These are phyloP conservation scores for Bruguiera hainesii DNA, from an alignment of 441 rosid species.

Conservation along the genomic window DNA sequence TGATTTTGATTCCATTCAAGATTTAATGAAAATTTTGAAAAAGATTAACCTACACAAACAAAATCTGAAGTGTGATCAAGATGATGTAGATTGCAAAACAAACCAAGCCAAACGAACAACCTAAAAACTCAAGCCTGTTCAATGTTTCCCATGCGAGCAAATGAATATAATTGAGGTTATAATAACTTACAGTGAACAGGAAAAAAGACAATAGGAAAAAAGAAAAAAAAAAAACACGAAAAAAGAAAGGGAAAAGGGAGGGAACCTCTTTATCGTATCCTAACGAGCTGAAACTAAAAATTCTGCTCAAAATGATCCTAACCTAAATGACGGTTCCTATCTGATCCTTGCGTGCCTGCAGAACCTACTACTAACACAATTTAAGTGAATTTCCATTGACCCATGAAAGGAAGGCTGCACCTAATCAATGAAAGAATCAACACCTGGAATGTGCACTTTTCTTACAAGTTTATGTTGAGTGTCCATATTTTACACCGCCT, in stretches of 20 bases:
- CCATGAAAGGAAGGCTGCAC: constrained; percentile 14
- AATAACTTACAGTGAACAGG: constrained; percentile 17
- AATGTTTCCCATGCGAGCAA: constrained; percentile 4
- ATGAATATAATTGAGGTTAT: constrained; percentile 17
- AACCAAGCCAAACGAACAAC: too few relatives aligned
- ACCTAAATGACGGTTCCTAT: constrained; percentile 26
- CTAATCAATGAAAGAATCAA: constrained; percentile 46
- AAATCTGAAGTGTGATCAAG: constrained; percentile 1
- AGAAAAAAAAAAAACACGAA: not conserved
- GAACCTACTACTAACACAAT: constrained; percentile 21
- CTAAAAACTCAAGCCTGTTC: too few relatives aligned
- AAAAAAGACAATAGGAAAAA: constrained; percentile 21
- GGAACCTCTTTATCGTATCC: constrained; percentile 17
- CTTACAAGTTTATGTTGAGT: constrained; percentile 20
- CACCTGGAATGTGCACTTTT: constrained; percentile 22
- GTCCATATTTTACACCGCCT: constrained; percentile 29
- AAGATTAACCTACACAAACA: too few relatives aligned
- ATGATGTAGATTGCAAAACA: too few relatives aligned
- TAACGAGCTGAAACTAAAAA: constrained; percentile 40
- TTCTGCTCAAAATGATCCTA: constrained; percentile 33
- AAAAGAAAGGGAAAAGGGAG: not conserved
- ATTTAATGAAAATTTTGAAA: too few relatives aligned
- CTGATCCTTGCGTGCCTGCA: constrained; percentile 6
- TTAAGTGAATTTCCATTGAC: constrained; percentile 25
- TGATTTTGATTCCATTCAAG: too few relatives aligned